These are phyloP conservation scores for Trypanosoma melophagium DNA, from an alignment of 208 protist genomes.

Conservation along the genomic window DNA sequence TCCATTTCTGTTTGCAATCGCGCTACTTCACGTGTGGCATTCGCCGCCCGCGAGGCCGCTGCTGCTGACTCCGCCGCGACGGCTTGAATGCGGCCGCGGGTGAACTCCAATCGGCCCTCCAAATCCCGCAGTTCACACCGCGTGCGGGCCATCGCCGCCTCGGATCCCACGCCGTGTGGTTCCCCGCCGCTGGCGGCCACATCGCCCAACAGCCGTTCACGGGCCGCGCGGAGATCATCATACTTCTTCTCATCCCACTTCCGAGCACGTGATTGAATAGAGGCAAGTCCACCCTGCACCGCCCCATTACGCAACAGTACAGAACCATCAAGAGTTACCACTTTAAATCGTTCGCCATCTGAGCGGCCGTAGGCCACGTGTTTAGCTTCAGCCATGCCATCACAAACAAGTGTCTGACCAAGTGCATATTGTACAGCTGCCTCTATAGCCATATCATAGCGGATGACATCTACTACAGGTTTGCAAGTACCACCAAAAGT, in stretches of 20 bases:
- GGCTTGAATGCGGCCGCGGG: constrained; percentile 41
- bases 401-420: constrained; percentile 96
- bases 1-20: constrained; percentile 23
- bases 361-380: constrained; percentile 76
- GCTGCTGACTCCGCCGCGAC: constrained; percentile 42
- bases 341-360: constrained; percentile 83
- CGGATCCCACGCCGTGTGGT: constrained; percentile 32
- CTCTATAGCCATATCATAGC: constrained; percentile 82
- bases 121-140: constrained; percentile 72
- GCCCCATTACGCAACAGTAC: constrained; percentile 94
- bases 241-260: constrained; percentile 94
- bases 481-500: constrained; percentile 90
- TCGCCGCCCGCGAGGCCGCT: constrained; percentile 33
- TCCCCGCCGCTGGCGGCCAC: constrained; percentile 10
- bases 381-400: constrained; percentile 91
- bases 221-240: constrained; percentile 65
- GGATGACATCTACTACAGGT: constrained; percentile 93
- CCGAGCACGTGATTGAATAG: constrained; percentile 78
- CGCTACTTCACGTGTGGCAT: constrained; percentile 41
- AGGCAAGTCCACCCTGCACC: constrained; percentile 93
- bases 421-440: constrained; percentile 93
- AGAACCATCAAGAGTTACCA: constrained; percentile 95
- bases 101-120: constrained; percentile 64
- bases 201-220: constrained; percentile 72
- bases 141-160: constrained; percentile 72